Conservation (phyloP, 2,329 filamentous ascomycete species). For the Beauveria sp. region DNA sequence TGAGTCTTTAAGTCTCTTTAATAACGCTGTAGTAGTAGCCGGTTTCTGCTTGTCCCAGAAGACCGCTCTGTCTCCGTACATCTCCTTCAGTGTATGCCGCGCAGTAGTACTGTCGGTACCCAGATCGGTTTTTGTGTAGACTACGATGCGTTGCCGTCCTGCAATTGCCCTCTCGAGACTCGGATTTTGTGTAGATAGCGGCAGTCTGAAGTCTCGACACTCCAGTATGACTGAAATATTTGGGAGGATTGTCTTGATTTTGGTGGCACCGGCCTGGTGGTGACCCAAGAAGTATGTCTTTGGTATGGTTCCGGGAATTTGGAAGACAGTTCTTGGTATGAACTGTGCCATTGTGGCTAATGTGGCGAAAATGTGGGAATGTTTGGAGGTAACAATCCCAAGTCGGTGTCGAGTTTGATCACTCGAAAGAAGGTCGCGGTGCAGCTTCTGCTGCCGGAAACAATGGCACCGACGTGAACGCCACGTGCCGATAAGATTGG, state of each 20-base stretch:
- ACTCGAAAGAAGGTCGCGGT: background rate
- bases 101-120: conserved; percentile 33
- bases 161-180: conserved; percentile 73
- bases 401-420: background rate
- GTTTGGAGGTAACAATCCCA: background rate
- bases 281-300: conserved; percentile 94
- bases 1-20: conserved; percentile 28
- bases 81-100: conserved; percentile 22
- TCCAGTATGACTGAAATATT: conserved; percentile 85
- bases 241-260: conserved; percentile 75
- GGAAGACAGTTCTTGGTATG: conserved; percentile 66
- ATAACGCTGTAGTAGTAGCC: conserved; percentile 29
- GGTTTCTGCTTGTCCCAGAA: conserved; percentile 37
- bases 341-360: conserved; percentile 40
- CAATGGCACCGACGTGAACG: background rate
- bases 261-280: conserved; percentile 70
- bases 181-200: conserved; percentile 83
- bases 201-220: conserved; percentile 88
- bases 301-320: conserved; percentile 64
- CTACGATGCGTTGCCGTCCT: conserved; percentile 66
- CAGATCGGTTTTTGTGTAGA: conserved; percentile 88
- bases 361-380: background rate
- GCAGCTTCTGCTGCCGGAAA: background rate
- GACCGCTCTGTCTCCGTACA: conserved; percentile 28
- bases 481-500: conserved; percentile 11